These are phyloP conservation scores for Komagataella pseudopastoris DNA, from an alignment of 805 yeast species.

Conservation along the genomic window DNA sequence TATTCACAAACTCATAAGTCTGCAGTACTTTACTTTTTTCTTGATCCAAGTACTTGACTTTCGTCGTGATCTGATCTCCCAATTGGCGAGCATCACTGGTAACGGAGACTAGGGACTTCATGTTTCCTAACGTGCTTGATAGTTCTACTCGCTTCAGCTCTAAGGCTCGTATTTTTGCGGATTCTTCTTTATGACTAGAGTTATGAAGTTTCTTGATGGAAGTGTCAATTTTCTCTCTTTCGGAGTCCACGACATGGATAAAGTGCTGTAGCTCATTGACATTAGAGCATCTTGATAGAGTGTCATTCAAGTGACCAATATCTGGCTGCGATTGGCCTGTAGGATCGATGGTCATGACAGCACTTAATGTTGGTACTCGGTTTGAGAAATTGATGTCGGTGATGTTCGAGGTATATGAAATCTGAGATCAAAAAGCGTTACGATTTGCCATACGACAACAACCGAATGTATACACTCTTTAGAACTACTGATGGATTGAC, in stretches of 20 bases:
- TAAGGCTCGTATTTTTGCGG: slow-evolving; percentile 22
- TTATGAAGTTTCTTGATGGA: background rate
- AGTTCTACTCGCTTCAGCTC: slow-evolving; percentile 53
- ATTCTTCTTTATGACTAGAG: background rate
- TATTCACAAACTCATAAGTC: slow-evolving; percentile 50
- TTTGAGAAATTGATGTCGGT: background rate
- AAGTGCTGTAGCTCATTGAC: background rate
- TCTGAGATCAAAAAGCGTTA: background rate
- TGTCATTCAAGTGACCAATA: background rate
- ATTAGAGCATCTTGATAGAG: background rate
- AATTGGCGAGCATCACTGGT: slow-evolving; percentile 49
- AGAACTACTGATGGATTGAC: slow-evolving; percentile 7
- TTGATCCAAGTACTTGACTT: slow-evolving; percentile 54
- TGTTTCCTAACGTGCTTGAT: slow-evolving; percentile 42
- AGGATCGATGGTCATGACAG: background rate
- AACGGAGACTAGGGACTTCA: slow-evolving; percentile 39
- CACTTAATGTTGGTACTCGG: background rate
- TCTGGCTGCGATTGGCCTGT: background rate
- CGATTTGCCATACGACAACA: background rate
- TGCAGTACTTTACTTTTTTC: slow-evolving; percentile 54
- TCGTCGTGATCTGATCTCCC: slow-evolving; percentile 54
- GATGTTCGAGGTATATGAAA: background rate
- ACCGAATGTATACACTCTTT: too few species aligned
- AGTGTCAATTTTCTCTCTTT: background rate
- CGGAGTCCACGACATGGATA: background rate